phyloP scores from a whole-genome alignment of 495 filamentous ascomycete genomes.

The Geopyxis carbonaria region DNA sequence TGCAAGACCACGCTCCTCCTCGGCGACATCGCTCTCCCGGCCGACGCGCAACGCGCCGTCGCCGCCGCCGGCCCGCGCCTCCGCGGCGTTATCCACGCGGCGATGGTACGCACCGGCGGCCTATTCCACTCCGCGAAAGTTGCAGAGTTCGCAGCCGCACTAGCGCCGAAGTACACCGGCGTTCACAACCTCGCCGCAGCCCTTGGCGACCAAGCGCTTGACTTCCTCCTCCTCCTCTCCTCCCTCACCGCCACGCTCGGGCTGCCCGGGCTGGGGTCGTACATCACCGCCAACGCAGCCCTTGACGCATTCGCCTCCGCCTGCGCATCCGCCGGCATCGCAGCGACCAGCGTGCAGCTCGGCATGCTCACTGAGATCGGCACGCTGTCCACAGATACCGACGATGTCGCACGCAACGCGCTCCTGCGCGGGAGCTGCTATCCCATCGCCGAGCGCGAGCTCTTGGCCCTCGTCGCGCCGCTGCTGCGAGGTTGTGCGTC shows the following conservation, averaged over 20 bases:
- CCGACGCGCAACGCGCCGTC: no score
- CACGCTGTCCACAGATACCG: constrained; percentile 31
- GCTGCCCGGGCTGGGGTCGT: constrained; percentile 42
- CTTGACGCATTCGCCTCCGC: constrained; percentile 36
- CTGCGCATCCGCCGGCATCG: constrained; percentile 30
- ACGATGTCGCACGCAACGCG: constrained; percentile 18
- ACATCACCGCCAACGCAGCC: constrained; percentile 48
- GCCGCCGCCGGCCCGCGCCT: no score
- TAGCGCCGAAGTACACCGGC: no score
- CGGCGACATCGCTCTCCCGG: no score
- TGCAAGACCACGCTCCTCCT: no score
- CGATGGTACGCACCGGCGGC: no score
- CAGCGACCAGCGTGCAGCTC: constrained; percentile 38
- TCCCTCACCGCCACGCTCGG: constrained; percentile 44
- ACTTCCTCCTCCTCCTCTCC: constrained; percentile 51
- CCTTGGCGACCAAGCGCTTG: no score
- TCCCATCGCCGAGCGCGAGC: constrained; percentile 26
- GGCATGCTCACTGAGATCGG: constrained; percentile 40
- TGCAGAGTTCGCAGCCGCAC: no score
- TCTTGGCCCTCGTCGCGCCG: constrained; percentile 13
- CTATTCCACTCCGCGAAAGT: no score
- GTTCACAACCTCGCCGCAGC: no score
- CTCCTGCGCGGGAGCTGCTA: constrained; percentile 23
- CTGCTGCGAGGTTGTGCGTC: no score
- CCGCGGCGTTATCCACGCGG: no score